A percentile compares a stretch with the other conserved stretches of the same genome.
These are phyloP conservation scores for Mortierella sp. DNA, from an alignment of 371 early-diverging fungal genomes.

Conservation along the genomic window DNA sequence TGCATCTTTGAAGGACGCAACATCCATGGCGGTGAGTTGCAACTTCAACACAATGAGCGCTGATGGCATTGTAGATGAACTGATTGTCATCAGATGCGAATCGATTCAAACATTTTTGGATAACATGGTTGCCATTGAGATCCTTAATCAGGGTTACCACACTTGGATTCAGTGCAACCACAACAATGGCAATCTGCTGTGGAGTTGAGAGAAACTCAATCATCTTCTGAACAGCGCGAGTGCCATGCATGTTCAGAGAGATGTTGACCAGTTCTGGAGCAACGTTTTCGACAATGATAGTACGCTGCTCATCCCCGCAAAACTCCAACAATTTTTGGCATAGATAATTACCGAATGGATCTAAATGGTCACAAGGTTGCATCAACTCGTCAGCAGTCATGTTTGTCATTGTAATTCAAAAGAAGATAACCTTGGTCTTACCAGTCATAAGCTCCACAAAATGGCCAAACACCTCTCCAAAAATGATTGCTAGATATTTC, in stretches of 20 bases:
- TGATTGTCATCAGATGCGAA: slow-evolving; percentile 81
- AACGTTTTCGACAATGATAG: slow-evolving; percentile 76
- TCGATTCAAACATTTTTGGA: slow-evolving; percentile 94
- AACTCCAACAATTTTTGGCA: slow-evolving; percentile 91
- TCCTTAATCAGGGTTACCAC: slow-evolving; percentile 93
- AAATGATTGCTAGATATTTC: slow-evolving; percentile 72
- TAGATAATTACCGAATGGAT: slow-evolving; percentile 94
- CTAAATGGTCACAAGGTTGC: slow-evolving; percentile 7
- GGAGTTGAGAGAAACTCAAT: slow-evolving; percentile 84
- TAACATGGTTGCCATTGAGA: slow-evolving; percentile 98
- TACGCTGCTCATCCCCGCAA: slow-evolving; percentile 81
- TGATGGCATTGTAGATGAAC: slow-evolving; percentile 92
- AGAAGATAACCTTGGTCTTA: slow-evolving; percentile 3
- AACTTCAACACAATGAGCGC: slow-evolving; percentile 84
- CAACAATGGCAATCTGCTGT: slow-evolving; percentile 78
- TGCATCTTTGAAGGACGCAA: slow-evolving; percentile 96
- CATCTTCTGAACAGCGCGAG: slow-evolving; percentile 96
- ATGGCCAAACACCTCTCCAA: slow-evolving; percentile 78
- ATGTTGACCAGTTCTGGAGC: slow-evolving; percentile 83
- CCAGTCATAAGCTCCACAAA: slow-evolving; percentile 88
- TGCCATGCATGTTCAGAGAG: slow-evolving; percentile 97
- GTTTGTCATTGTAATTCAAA: no score
- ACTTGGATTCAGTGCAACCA: slow-evolving; percentile 78
- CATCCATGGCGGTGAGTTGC: slow-evolving; percentile 98
- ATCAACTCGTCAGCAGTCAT: no score